Evolutionary conservation across 768 basidiomycete genomes (phyloP).

Genomic region (Gloeophyllum trabeum): DNA sequence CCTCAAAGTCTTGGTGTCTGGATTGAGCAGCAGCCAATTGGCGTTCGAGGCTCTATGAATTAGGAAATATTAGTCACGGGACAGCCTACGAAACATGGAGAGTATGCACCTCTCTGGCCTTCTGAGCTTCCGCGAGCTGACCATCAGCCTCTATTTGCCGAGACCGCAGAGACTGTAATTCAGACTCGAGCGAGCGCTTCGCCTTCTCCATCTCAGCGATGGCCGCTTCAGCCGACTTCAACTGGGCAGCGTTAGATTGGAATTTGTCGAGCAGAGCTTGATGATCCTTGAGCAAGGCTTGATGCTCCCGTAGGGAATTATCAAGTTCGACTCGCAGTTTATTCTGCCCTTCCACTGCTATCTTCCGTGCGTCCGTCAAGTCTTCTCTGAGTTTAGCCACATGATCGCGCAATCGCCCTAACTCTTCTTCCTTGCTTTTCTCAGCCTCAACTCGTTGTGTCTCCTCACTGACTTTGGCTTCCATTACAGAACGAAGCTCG

Average conservation of each 20-base stretch:
- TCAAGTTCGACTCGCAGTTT: slow-evolving; percentile 73
- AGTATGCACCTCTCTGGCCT: slow-evolving; percentile 61
- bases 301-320: slow-evolving; percentile 44
- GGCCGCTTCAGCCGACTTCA: slow-evolving; percentile 33
- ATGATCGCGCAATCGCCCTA: slow-evolving; percentile 58
- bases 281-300: slow-evolving; percentile 47
- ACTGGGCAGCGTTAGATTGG: slow-evolving; percentile 35
- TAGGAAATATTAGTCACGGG: slow-evolving; percentile 2
- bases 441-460: slow-evolving; percentile 75
- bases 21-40: slow-evolving; percentile 62
- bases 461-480: slow-evolving; percentile 81
- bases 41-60: slow-evolving; percentile 62
- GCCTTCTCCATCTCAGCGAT: slow-evolving; percentile 55
- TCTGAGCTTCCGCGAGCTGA: slow-evolving; percentile 46
- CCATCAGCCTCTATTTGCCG: slow-evolving; percentile 59
- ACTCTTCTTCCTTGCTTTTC: slow-evolving; percentile 80
- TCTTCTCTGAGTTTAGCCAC: slow-evolving; percentile 52
- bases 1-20: slow-evolving; percentile 82
- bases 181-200: slow-evolving; percentile 59
- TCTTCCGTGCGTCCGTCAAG: slow-evolving; percentile 50
- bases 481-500: slow-evolving; percentile 72
- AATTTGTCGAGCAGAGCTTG: slow-evolving; percentile 55
- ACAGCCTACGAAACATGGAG: background rate
- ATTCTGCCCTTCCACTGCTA: slow-evolving; percentile 53
- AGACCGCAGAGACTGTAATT: slow-evolving; percentile 56